A percentile compares a stretch with the other conserved stretches of the same genome.
Conservation (phyloP, 345 rosid species). For the Rhodamnia argentea region DNA sequence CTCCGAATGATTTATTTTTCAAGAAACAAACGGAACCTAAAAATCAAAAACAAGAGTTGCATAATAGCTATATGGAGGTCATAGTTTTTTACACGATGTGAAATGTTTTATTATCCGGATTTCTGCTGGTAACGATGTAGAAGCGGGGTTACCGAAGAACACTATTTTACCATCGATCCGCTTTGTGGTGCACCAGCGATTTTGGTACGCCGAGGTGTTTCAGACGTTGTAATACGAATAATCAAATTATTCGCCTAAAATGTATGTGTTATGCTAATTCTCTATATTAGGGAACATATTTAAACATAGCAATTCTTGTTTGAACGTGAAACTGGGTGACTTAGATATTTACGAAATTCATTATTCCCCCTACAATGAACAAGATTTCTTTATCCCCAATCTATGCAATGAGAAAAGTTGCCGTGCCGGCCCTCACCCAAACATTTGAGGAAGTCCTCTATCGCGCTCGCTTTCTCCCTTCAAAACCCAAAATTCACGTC, state of each 20-base stretch:
- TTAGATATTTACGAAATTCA: not conserved
- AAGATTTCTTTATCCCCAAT: not conserved
- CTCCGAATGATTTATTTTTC: not conserved
- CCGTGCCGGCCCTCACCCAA: not conserved
- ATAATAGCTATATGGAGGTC: fast-evolving
- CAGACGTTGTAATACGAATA: not conserved
- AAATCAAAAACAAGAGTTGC: not conserved
- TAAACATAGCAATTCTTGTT: not conserved
- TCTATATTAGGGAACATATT: not conserved
- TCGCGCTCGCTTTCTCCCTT: not conserved
- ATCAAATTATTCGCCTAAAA: not conserved
- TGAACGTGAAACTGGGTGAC: not conserved
- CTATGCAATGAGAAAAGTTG: not conserved
- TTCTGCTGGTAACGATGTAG: not conserved
- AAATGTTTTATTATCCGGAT: not conserved
- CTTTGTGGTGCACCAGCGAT: not conserved
- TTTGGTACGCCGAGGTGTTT: not conserved
- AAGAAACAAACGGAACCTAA: fast-evolving
- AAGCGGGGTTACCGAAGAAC: not conserved
- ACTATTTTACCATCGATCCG: not conserved
- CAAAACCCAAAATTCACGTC: not conserved
- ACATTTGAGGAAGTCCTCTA: not conserved
- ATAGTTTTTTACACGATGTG: too few relatives aligned
- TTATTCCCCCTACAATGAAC: not conserved
- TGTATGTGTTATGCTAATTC: not conserved